phyloP scores from a whole-genome alignment of 441 rosid species.

The Populus tomentosa region DNA sequence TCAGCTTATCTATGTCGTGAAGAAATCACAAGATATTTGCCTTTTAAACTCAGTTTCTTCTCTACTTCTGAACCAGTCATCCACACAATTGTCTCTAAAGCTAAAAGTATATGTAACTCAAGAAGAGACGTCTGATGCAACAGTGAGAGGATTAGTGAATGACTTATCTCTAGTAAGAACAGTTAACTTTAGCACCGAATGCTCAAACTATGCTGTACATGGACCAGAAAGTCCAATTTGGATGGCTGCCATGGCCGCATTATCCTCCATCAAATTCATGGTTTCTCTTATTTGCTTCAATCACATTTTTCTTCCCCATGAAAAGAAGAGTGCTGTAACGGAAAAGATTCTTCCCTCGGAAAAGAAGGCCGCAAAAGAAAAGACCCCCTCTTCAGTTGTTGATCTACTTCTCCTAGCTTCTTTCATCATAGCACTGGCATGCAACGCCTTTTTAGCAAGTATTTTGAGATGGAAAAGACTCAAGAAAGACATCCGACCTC shows the following conservation, averaged over 20 bases:
- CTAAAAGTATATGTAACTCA: slow-evolving; percentile 60
- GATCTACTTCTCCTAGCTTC: slow-evolving; percentile 54
- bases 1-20: slow-evolving; percentile 53
- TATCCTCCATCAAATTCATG: slow-evolving; percentile 44
- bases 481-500: slow-evolving; percentile 31
- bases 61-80: slow-evolving; percentile 39
- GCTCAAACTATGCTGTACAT: slow-evolving; percentile 38
- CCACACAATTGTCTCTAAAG: slow-evolving; percentile 39
- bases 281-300: slow-evolving; percentile 47
- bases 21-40: slow-evolving; percentile 51
- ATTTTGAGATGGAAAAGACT: slow-evolving; percentile 52
- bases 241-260: slow-evolving; percentile 41
- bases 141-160: slow-evolving; percentile 38
- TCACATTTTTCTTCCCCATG: slow-evolving; percentile 43
- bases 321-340: slow-evolving; percentile 31
- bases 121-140: slow-evolving; percentile 35
- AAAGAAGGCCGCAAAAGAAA: slow-evolving; percentile 41
- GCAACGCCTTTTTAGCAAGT: slow-evolving; percentile 35
- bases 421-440: slow-evolving; percentile 40
- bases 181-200: slow-evolving; percentile 38
- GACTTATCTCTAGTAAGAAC: slow-evolving; percentile 38
- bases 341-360: slow-evolving; percentile 31
- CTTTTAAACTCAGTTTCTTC: slow-evolving; percentile 51
- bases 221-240: slow-evolving; percentile 44
- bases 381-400: slow-evolving; percentile 57